Evolutionary conservation across 2,329 filamentous ascomycete species (phyloP), one percentile per base, ranked within the genome.

Genomic region (Neonectria punicea): DNA sequence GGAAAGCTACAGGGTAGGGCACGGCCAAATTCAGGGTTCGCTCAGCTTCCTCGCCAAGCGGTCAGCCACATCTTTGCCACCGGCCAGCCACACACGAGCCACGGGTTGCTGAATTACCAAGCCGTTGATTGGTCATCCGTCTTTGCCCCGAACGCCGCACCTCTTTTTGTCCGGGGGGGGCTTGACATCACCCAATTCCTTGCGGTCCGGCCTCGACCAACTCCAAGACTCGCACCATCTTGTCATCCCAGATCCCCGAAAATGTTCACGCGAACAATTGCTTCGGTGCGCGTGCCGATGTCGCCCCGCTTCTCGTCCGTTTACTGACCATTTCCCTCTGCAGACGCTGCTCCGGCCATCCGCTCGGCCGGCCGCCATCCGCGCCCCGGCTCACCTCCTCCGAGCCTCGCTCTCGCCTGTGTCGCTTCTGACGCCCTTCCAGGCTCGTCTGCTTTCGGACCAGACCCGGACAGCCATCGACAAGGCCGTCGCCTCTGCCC

Each of bases 401-500:
- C 71, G 73, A 64, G 61, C 70, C 14, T 56, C 68, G 60, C 14
- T 66, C 54, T 58, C 64, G 18, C 73, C 73, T 57, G 65, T 71
- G 57, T 49, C 71, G 18, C 70, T 66, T 46, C 66, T 75, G 47
- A 71, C 74, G 49, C 75, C 77, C 53, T 73, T 80, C 74, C 84
- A 85, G 67, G 81, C 86, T 64, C 91, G 94, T 62, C 86, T 93
- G 44, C 87, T 99, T 53, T 98, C 95, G 34, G 87, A 90, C 73
- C 88, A 93, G 76, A 96, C 93, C 11, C 89, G 87, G 67, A 82
- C 89, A 43, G 94, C 94, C 28, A 99, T 99, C 75, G 93, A 98
- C 80, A 93, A 94, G 79, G 95, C 95, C 34, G 91, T 99, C 16
- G 85, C 83, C 25, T 94, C 94, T 1, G 92, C 94, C 0, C 95